phyloP scores from a whole-genome alignment of 2,329 filamentous ascomycete species.

The Beauveria bassiana region DNA sequence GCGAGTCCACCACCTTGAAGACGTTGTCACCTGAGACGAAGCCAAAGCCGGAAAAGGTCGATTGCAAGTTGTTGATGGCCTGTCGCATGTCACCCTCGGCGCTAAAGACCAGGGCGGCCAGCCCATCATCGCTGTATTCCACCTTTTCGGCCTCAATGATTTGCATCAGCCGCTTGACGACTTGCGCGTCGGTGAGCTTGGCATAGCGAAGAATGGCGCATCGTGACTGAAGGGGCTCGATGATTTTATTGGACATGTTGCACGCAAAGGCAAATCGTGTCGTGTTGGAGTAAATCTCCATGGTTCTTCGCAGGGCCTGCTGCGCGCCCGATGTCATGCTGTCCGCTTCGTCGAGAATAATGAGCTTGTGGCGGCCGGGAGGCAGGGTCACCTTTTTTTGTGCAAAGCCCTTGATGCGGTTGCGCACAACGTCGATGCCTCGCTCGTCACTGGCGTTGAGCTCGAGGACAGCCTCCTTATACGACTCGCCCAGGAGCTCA shows the following conservation, averaged over 20 bases:
- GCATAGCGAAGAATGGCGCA: constrained; percentile 95
- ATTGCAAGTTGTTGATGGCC: constrained; percentile 97
- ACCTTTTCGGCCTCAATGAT: constrained; percentile 91
- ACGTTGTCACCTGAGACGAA: constrained; percentile 98
- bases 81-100: constrained; percentile 98
- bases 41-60: constrained; percentile 85
- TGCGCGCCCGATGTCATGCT: constrained; percentile 97
- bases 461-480: constrained; percentile 95
- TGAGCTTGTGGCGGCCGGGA: constrained; percentile 83
- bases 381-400: constrained; percentile 98
- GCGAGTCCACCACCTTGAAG: constrained; percentile 93
- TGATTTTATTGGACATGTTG: constrained; percentile 99
- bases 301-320: constrained; percentile 87
- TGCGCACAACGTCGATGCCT: constrained; percentile 95
- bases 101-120: constrained; percentile 93
- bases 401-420: constrained; percentile 95
- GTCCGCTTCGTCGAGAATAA: constrained; percentile 97
- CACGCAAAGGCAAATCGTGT: constrained; percentile 97
- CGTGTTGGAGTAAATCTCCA: constrained; percentile 97
- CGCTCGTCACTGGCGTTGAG: constrained; percentile 94
- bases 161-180: constrained; percentile 83
- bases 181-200: constrained; percentile 82
- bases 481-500: constrained; percentile 83
- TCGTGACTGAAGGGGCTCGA: constrained; percentile 94
- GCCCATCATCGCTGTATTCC: constrained; percentile 82